These are phyloP conservation scores for Penicillium aurantiogriseum DNA, from an alignment of 2,329 filamentous ascomycete genomes.

Conservation along the genomic window DNA sequence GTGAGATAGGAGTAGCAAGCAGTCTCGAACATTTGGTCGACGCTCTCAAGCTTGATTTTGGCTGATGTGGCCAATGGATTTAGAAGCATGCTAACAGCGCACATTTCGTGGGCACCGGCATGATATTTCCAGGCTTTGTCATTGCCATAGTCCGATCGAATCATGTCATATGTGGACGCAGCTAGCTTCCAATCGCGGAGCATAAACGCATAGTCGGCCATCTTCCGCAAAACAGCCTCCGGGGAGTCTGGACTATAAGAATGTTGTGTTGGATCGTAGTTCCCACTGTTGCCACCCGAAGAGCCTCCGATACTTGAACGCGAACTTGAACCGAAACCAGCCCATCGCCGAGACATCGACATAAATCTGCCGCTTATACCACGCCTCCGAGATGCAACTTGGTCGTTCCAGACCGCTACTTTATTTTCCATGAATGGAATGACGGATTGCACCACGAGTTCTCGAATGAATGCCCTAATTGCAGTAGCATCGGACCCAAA, in stretches of 20 bases:
- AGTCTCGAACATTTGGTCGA: slow-evolving; percentile 85
- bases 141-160: slow-evolving; percentile 84
- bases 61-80: slow-evolving; percentile 68
- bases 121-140: slow-evolving; percentile 98
- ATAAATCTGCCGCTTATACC: slow-evolving; percentile 92
- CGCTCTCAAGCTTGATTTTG: slow-evolving; percentile 74
- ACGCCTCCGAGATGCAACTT: slow-evolving; percentile 84
- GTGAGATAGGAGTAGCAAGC: slow-evolving; percentile 91
- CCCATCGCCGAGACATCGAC: slow-evolving; percentile 87
- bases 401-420: slow-evolving; percentile 92
- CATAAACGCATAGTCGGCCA: slow-evolving; percentile 97
- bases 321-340: slow-evolving; percentile 70
- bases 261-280: slow-evolving; percentile 74
- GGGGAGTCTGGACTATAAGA: slow-evolving; percentile 81
- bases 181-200: slow-evolving; percentile 93
- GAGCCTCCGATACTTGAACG: slow-evolving; percentile 56
- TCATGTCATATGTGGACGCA: slow-evolving; percentile 84
- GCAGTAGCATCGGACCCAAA: slow-evolving; percentile 90
- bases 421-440: slow-evolving; percentile 95
- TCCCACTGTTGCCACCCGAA: slow-evolving; percentile 49
- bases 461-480: slow-evolving; percentile 83
- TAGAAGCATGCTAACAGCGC: slow-evolving; percentile 77
- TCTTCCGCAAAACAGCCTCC: slow-evolving; percentile 87
- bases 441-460: slow-evolving; percentile 93
- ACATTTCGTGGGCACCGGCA: slow-evolving; percentile 93